Percentiles rank a stretch among this genome's conserved stretches.
phyloP scores from a whole-genome alignment of 2,329 filamentous ascomycete species.

The Tolypocladium paradoxum region DNA sequence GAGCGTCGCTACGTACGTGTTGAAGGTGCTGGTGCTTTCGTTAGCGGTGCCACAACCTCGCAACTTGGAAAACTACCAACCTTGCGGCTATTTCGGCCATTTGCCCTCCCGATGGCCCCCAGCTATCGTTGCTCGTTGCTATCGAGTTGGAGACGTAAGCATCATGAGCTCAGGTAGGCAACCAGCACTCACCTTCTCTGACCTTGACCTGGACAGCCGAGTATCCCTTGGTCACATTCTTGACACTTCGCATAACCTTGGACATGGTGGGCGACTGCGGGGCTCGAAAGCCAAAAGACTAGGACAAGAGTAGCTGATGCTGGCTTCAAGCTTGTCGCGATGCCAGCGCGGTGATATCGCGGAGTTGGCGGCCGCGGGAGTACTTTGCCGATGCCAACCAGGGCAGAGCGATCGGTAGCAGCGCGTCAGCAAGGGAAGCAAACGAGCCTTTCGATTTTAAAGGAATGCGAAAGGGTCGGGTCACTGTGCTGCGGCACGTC shows the following conservation, averaged over 20 bases:
- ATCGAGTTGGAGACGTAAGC: too few relatives aligned
- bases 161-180: too few relatives aligned
- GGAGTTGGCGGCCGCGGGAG: background rate
- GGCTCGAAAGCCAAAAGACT: background rate
- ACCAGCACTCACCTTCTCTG: conserved; percentile 88
- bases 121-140: conserved; percentile 98
- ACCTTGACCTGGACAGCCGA: conserved; percentile 96
- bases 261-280: conserved; percentile 56
- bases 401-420: background rate
- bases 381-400: background rate
- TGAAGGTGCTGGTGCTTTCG: conserved; percentile 61
- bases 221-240: conserved; percentile 99
- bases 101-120: too few relatives aligned
- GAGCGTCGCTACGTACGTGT: conserved; percentile 59
- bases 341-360: background rate
- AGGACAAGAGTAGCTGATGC: background rate
- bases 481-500: background rate
- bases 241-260: conserved; percentile 92
- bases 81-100: too few relatives aligned
- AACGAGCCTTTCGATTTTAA: background rate
- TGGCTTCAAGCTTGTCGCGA: background rate
- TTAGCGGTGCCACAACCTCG: background rate
- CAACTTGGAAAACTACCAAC: conserved; percentile 30
- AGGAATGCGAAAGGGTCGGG: background rate
- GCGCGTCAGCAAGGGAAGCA: background rate